Conservation (phyloP, 179 eudicot genomes). For the Beta corolliflora region DNA sequence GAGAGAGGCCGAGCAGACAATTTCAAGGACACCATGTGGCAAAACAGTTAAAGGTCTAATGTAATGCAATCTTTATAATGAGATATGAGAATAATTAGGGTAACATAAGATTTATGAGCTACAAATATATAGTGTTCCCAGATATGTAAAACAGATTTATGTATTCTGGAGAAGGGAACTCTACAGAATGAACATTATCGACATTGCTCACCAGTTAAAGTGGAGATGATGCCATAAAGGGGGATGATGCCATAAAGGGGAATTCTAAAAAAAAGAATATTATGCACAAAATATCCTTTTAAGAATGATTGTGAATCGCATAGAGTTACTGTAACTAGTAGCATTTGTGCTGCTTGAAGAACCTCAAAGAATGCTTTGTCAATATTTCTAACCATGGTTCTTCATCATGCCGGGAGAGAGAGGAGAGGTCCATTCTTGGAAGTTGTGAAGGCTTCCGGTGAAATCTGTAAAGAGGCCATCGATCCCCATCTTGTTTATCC, state of each 20-base stretch:
- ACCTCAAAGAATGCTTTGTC: background rate
- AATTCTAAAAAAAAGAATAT: background rate
- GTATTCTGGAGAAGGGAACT: background rate
- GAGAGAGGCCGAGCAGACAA: too few relatives aligned
- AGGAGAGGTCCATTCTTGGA: constrained; percentile 76
- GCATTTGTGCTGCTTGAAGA: background rate
- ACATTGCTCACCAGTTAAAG: background rate
- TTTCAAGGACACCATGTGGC: too few relatives aligned
- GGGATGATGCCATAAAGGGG: background rate
- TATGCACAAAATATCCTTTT: background rate
- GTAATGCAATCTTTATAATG: too few relatives aligned
- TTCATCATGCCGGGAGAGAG: constrained; percentile 15
- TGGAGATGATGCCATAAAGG: background rate
- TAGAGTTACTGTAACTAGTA: background rate
- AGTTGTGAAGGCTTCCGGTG: constrained; percentile 82
- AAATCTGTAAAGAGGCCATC: constrained; percentile 96
- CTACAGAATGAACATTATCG: background rate
- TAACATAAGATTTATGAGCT: background rate
- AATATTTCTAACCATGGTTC: background rate
- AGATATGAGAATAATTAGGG: too few relatives aligned
- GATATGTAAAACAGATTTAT: background rate
- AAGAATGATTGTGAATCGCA: background rate
- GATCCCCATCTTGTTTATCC: constrained; percentile 80
- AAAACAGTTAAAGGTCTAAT: too few relatives aligned
- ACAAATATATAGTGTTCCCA: background rate